Percentiles rank a stretch among this genome's conserved stretches.
These are phyloP conservation scores for Nemania sp. DNA, from an alignment of 2,329 filamentous ascomycete species.

Conservation along the genomic window DNA sequence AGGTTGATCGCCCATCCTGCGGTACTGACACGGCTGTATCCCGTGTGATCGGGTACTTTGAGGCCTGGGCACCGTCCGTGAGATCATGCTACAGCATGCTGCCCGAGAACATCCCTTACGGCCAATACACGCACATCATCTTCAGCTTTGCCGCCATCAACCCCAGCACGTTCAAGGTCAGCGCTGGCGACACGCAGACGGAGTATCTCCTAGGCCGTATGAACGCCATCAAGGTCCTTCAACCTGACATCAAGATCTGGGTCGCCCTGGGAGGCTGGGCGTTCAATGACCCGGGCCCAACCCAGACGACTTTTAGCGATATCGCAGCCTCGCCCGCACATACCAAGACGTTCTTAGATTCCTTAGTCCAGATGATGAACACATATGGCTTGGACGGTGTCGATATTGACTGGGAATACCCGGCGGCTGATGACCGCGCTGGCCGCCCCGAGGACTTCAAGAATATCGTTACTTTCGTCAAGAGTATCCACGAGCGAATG, in stretches of 20 bases:
- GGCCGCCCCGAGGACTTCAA: neutral
- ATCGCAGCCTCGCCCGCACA: neutral
- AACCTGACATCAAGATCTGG: too few relatives aligned
- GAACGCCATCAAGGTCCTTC: too few relatives aligned
- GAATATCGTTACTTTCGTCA: neutral
- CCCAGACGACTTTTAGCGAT: neutral
- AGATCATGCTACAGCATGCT: neutral
- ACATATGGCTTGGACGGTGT: conserved; percentile 10
- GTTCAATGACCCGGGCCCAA: conserved; percentile 8
- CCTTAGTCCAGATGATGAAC: neutral
- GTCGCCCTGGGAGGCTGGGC: conserved; percentile 7
- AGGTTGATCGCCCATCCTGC: neutral
- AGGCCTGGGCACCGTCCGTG: too few relatives aligned
- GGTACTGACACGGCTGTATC: too few relatives aligned
- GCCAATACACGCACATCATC: neutral
- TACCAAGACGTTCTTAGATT: neutral
- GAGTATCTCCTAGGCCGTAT: too few relatives aligned
- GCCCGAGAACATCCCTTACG: neutral
- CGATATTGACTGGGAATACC: conserved; percentile 21
- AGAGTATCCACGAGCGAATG: neutral
- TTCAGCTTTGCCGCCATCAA: neutral
- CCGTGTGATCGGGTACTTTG: too few relatives aligned
- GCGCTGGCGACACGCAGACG: too few relatives aligned
- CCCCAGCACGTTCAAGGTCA: neutral
- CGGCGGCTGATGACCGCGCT: neutral